phyloP scores from a whole-genome alignment of 768 basidiomycete species.

The Boletus sp. region DNA sequence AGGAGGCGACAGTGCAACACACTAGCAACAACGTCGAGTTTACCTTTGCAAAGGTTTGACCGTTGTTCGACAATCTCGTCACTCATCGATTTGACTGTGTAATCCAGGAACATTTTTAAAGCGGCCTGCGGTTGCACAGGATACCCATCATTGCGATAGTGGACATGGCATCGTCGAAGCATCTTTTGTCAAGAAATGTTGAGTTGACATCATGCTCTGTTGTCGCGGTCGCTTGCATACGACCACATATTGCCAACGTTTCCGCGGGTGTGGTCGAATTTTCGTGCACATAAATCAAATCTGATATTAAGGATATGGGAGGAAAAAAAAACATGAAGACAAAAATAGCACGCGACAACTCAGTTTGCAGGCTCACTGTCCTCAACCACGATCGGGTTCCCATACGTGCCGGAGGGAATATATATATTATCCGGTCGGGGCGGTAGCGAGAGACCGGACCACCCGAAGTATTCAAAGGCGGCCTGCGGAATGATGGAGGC shows the following conservation, averaged over 20 bases:
- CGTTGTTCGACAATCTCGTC: conserved; percentile 8
- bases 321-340: not conserved
- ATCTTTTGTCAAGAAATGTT: not conserved
- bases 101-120: conserved; percentile 19
- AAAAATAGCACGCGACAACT: not conserved
- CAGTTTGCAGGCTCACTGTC: conserved; percentile 20
- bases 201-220: not conserved
- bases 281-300: not conserved
- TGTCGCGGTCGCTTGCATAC: not conserved
- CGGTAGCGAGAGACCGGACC: conserved; percentile 1
- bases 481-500: not conserved
- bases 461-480: conserved; percentile 2
- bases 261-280: not conserved
- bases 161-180: not conserved
- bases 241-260: not conserved
- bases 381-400: conserved; percentile 25
- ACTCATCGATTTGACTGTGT: not conserved
- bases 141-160: not conserved
- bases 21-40: conserved; percentile 62
- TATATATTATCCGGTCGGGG: not conserved
- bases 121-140: not conserved
- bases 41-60: conserved; percentile 75
- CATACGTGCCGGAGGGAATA: conserved; percentile 12
- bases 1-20: conserved; percentile 61
- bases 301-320: not conserved